These are phyloP conservation scores for Aspergillus costaricaensis DNA, from an alignment of 2,329 filamentous ascomycete species.

Conservation along the genomic window DNA sequence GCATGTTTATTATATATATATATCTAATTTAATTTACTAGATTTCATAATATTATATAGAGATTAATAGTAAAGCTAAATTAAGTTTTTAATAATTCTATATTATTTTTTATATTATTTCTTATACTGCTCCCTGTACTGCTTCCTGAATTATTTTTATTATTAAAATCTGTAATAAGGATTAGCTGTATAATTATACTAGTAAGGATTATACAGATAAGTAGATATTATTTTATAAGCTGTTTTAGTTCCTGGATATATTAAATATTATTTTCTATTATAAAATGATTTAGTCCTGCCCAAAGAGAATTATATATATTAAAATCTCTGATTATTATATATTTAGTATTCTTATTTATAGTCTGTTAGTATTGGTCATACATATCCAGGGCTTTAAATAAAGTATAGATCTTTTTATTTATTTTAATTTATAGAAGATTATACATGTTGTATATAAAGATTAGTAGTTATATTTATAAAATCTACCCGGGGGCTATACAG, in stretches of 20 bases:
- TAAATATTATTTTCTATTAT: not conserved
- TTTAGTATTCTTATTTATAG: not conserved
- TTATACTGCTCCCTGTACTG: not conserved
- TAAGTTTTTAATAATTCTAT: not conserved
- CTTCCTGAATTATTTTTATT: not conserved
- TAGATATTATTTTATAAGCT: not conserved
- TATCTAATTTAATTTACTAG: not conserved
- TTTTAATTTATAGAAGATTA: not conserved
- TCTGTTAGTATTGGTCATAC: no score
- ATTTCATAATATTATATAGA: not conserved
- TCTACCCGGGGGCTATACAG: no score
- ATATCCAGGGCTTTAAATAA: no score
- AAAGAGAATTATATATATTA: not conserved
- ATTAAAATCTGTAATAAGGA: not conserved
- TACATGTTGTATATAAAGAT: not conserved
- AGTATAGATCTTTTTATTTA: not conserved
- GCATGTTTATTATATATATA: not conserved
- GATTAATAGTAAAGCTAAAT: not conserved
- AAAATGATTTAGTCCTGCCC: not conserved
- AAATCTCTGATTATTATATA: not conserved
- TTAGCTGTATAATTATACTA: not conserved
- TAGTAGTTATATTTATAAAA: not conserved
- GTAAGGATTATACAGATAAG: not conserved
- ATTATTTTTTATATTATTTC: no score
- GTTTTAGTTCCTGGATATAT: not conserved